Evolutionary conservation across 1,284 basidiomycete genomes (phyloP).

Genomic region (Neolentinus lepideus): DNA sequence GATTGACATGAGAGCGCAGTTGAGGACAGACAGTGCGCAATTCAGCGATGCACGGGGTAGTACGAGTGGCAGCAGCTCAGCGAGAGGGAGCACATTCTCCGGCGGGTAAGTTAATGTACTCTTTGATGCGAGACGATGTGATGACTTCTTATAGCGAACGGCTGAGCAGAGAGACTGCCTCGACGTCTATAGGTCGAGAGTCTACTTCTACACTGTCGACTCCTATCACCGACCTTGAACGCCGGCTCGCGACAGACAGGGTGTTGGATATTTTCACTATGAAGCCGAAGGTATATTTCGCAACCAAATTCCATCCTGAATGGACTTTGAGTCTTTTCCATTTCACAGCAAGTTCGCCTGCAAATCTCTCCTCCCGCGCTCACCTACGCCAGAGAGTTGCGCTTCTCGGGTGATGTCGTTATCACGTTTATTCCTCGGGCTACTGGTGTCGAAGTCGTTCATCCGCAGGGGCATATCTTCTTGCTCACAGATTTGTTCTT

Average conservation of each 20-base stretch:
- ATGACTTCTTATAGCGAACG: constrained; percentile 33
- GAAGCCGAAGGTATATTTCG: constrained; percentile 75
- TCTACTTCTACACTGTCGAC: constrained; percentile 44
- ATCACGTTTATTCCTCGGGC: constrained; percentile 77
- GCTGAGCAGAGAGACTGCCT: constrained; percentile 50
- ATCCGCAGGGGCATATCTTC: constrained; percentile 79
- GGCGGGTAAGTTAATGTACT: constrained; percentile 38
- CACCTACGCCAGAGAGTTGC: constrained; percentile 76
- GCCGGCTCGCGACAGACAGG: constrained; percentile 68
- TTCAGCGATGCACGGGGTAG: constrained; percentile 43
- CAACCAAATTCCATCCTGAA: not conserved
- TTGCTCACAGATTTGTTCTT: constrained; percentile 91
- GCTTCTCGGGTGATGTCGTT: constrained; percentile 68
- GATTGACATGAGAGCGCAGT: constrained; percentile 37
- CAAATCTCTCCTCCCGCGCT: constrained; percentile 84
- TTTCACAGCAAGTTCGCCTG: constrained; percentile 73
- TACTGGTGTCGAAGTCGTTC: constrained; percentile 67
- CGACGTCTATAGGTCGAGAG: constrained; percentile 43
- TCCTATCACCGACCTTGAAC: constrained; percentile 75
- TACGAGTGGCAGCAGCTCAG: constrained; percentile 13
- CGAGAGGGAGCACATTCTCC: constrained; percentile 39
- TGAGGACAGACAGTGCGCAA: constrained; percentile 29
- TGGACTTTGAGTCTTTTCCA: not conserved
- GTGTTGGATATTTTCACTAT: constrained; percentile 96
- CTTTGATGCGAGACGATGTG: not conserved